A percentile compares a stretch with the other conserved stretches of the same genome.
These are phyloP conservation scores for Cordyceps farinosa DNA, from an alignment of 2,329 filamentous ascomycete species.

Conservation along the genomic window DNA sequence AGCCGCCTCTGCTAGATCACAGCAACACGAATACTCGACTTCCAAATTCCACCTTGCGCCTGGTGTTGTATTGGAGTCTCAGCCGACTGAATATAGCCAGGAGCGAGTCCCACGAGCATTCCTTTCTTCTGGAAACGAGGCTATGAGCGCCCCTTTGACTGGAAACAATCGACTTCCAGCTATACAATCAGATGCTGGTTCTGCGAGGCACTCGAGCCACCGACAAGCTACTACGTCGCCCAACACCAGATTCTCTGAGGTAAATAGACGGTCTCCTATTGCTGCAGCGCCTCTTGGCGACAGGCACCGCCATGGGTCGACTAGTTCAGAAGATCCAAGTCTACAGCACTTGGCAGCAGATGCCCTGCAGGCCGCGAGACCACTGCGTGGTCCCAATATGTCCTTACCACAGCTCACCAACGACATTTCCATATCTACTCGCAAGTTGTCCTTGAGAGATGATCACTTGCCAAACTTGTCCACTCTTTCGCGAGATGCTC, in stretches of 20 bases:
- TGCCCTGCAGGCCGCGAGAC: constrained; percentile 30
- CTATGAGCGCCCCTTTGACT: background rate
- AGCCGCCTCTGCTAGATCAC: background rate
- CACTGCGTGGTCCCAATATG: constrained; percentile 19
- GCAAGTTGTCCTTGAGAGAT: constrained; percentile 33
- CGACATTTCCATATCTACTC: constrained; percentile 17
- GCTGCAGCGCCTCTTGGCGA: background rate
- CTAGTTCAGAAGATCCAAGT: constrained; percentile 17
- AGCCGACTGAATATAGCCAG: background rate
- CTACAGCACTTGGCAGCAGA: constrained; percentile 33
- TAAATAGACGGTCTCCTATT: background rate
- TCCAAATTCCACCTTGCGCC: background rate
- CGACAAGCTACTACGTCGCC: background rate
- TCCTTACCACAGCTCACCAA: constrained; percentile 7
- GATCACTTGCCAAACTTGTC: constrained; percentile 24
- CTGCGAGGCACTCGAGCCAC: background rate
- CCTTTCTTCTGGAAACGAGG: background rate
- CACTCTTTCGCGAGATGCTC: constrained; percentile 15
- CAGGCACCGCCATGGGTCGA: background rate
- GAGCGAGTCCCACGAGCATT: constrained; percentile 9
- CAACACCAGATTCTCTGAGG: background rate
- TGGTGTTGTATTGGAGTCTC: background rate
- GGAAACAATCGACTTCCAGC: constrained; percentile 8
- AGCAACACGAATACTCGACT: background rate
- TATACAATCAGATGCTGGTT: background rate